A percentile compares a stretch with the other conserved stretches of the same genome.
Conservation (phyloP, 352 stramenopile species). For the Pythium aquatile region DNA sequence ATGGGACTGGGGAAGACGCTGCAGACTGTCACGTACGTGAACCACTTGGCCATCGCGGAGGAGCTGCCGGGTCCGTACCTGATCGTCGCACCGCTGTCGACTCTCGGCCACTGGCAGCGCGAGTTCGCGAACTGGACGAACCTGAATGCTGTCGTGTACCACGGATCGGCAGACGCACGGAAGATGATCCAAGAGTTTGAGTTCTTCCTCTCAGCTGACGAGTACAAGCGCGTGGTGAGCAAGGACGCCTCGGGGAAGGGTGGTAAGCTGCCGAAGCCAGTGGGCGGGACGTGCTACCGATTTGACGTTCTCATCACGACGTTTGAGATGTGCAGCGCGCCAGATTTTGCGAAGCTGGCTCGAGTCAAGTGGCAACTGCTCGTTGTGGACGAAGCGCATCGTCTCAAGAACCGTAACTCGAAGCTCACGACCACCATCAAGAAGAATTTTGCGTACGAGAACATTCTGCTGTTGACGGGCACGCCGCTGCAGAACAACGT, state of each 20-base stretch:
- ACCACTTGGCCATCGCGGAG: conserved; percentile 95
- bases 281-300: conserved; percentile 66
- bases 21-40: conserved; percentile 95
- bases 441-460: conserved; percentile 77
- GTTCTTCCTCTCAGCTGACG: conserved; percentile 84
- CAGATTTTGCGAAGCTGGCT: conserved; percentile 93
- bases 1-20: conserved; percentile 97
- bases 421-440: conserved; percentile 91
- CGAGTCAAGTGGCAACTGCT: conserved; percentile 94
- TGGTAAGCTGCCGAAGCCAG: conserved; percentile 33
- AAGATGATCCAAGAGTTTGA: conserved; percentile 94
- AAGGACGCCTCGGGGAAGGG: conserved; percentile 16
- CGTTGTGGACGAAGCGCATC: conserved; percentile 99
- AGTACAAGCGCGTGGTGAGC: conserved; percentile 25
- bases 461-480: conserved; percentile 88
- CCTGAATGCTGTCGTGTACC: conserved; percentile 98
- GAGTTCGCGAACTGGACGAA: conserved; percentile 95
- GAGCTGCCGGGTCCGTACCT: conserved; percentile 95
- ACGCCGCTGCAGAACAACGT: conserved; percentile 91
- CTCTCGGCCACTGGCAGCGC: conserved; percentile 97
- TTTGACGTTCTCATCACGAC: conserved; percentile 99
- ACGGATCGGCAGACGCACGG: conserved; percentile 91
- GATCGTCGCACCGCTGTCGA: conserved; percentile 97
- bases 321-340: conserved; percentile 97
- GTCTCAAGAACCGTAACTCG: conserved; percentile 97